Percentiles rank a stretch among this genome's conserved stretches.
Conservation (phyloP, 139 green algal species). For the Micractinium sp. region DNA sequence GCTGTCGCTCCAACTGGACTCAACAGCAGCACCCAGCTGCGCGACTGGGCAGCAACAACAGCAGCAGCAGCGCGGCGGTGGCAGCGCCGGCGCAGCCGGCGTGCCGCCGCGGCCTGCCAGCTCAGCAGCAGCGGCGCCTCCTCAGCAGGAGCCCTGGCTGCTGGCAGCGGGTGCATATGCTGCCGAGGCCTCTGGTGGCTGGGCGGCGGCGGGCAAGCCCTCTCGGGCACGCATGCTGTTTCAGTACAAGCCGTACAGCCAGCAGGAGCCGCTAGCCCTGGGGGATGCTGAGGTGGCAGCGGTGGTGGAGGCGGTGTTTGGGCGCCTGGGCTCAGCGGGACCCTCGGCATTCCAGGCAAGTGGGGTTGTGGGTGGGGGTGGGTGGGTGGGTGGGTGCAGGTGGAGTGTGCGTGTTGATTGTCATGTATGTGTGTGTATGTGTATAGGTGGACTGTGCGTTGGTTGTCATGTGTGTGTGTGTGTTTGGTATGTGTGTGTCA, state of each 20-base stretch:
- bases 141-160: slow-evolving; percentile 8
- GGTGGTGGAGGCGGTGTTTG: slow-evolving; percentile 59
- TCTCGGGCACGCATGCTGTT: slow-evolving; percentile 45
- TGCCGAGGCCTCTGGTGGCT: background rate
- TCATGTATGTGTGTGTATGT: background rate
- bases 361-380: background rate
- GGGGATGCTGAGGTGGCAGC: slow-evolving; percentile 51
- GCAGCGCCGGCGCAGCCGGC: background rate
- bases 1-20: slow-evolving; percentile 9
- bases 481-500: background rate
- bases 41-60: background rate
- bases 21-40: background rate
- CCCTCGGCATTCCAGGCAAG: slow-evolving; percentile 3
- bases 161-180: background rate
- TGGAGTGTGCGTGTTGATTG: background rate
- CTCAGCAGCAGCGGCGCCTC: background rate
- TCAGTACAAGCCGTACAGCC: slow-evolving; percentile 58
- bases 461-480: background rate
- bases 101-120: background rate
- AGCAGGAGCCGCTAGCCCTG: slow-evolving; percentile 55
- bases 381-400: no score
- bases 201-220: background rate
- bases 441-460: background rate
- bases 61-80: background rate
- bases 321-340: slow-evolving; percentile 16